Evolutionary conservation across 495 filamentous ascomycete species (phyloP).

Genomic region (Hyaloscypha bicolor): DNA sequence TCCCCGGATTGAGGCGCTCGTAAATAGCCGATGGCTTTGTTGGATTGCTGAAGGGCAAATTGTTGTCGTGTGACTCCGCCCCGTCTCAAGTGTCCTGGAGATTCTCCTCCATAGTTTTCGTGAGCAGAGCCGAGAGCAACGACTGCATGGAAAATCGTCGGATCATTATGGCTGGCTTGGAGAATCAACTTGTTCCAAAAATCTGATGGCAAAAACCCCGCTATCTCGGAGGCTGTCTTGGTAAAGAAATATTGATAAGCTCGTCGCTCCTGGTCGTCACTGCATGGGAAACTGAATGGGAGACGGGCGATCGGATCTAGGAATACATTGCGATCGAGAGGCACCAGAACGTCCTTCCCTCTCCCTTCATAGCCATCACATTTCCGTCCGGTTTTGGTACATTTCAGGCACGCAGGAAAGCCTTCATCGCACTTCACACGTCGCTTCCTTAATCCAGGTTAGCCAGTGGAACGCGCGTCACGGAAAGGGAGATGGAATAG

Average conservation of each 20-base stretch:
- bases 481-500: not conserved
- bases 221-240: not conserved
- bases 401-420: not conserved
- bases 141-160: slow-evolving; percentile 5
- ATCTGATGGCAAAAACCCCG: not conserved
- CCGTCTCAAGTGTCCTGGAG: not conserved
- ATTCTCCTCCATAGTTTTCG: not conserved
- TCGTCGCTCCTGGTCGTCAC: not conserved
- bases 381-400: not conserved
- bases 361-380: not conserved
- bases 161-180: not conserved
- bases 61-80: not conserved
- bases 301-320: not conserved
- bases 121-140: slow-evolving; percentile 7
- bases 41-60: not conserved
- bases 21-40: not conserved
- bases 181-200: slow-evolving; percentile 9
- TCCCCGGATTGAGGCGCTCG: not conserved
- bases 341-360: not conserved
- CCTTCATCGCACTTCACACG: slow-evolving; percentile 7
- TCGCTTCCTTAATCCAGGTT: not conserved
- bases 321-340: not conserved
- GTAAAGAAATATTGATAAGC: not conserved
- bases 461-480: not conserved
- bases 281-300: not conserved